Conservation (phyloP, 2,329 filamentous ascomycete genomes). For the Pseudogymnoascus sp. region DNA sequence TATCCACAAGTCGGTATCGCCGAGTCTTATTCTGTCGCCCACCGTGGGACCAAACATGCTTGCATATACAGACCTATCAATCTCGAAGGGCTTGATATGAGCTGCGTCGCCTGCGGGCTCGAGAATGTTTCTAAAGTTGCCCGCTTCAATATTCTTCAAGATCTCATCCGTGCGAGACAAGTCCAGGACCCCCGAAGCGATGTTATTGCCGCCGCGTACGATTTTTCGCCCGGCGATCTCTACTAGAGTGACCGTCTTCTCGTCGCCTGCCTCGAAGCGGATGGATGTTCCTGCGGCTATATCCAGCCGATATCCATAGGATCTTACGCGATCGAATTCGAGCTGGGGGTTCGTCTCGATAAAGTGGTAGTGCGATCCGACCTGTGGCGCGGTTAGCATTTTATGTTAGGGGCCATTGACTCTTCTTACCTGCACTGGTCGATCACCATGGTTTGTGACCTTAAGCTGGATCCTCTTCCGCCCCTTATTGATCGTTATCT, state of each 20-base stretch:
- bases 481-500: slow-evolving; percentile 65
- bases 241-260: slow-evolving; percentile 81
- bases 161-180: slow-evolving; percentile 57
- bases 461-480: slow-evolving; percentile 65
- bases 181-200: slow-evolving; percentile 70
- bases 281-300: slow-evolving; percentile 88
- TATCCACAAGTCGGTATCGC: slow-evolving; percentile 82
- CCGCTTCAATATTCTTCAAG: slow-evolving; percentile 56
- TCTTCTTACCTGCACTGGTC: slow-evolving; percentile 69
- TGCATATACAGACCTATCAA: slow-evolving; percentile 73
- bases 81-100: slow-evolving; percentile 55
- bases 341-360: slow-evolving; percentile 89
- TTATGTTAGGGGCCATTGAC: neutral
- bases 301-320: slow-evolving; percentile 82
- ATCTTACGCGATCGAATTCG: slow-evolving; percentile 74
- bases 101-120: slow-evolving; percentile 50
- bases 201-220: slow-evolving; percentile 75
- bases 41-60: slow-evolving; percentile 91
- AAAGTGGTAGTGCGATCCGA: slow-evolving; percentile 93
- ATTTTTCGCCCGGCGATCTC: slow-evolving; percentile 76
- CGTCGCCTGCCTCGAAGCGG: slow-evolving; percentile 88
- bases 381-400: slow-evolving; percentile 33
- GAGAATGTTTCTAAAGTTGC: slow-evolving; percentile 70
- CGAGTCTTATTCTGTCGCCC: slow-evolving; percentile 76
- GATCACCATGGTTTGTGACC: slow-evolving; percentile 80